A percentile compares a stretch with the other conserved stretches of the same genome.
Evolutionary conservation across 1,284 basidiomycete genomes (phyloP).

Genomic region (Coniferiporia sulphurascens): DNA sequence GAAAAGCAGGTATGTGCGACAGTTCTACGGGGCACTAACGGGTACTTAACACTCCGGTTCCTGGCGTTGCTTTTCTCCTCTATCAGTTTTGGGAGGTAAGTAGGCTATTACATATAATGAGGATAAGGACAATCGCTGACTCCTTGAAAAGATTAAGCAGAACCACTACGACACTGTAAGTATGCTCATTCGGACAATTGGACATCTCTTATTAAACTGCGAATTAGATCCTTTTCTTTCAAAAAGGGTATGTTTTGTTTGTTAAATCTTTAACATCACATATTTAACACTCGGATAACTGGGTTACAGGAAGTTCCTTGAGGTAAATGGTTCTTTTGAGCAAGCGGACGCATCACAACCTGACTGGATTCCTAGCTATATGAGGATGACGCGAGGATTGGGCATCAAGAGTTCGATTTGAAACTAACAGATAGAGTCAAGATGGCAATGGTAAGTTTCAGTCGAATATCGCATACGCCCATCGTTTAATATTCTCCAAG

Average conservation of each 20-base stretch:
- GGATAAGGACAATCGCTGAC: not conserved
- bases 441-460: conserved; percentile 86
- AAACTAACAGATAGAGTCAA: conserved; percentile 91
- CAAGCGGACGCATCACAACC: not conserved
- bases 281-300: conserved; percentile 5
- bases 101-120: not conserved
- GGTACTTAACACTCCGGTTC: not conserved
- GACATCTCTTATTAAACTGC: not conserved
- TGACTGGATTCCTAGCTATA: conserved; percentile 59
- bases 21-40: not conserved
- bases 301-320: conserved; percentile 56
- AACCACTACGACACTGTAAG: conserved; percentile 85
- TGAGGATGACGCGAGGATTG: conserved; percentile 89
- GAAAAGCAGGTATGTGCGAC: conserved; percentile 71
- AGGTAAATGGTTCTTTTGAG: conserved; percentile 35
- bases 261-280: not conserved
- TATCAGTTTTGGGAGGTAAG: conserved; percentile 80
- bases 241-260: conserved; percentile 69
- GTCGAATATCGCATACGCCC: not conserved
- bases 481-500: conserved; percentile 32
- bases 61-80: not conserved
- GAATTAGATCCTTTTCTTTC: conserved; percentile 85
- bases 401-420: conserved; percentile 89
- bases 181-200: conserved; percentile 3
- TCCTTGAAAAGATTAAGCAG: conserved; percentile 71